phyloP scores from a whole-genome alignment of 495 filamentous ascomycete genomes.

The Sphaerosporella brunnea region DNA sequence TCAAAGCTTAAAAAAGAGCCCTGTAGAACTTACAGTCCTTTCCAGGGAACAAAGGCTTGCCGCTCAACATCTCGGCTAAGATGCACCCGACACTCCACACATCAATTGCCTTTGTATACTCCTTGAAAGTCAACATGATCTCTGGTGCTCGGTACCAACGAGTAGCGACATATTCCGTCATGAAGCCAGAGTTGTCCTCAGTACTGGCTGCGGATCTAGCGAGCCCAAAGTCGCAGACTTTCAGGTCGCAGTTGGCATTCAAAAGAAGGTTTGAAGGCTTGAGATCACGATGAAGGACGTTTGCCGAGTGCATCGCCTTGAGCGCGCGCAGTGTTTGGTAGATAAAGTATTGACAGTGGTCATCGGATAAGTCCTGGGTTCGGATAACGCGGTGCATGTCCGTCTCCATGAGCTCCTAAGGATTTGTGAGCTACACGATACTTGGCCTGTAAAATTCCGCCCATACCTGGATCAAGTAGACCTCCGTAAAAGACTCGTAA shows the following conservation, averaged over 20 bases:
- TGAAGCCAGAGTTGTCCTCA: slow-evolving; percentile 98
- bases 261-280: slow-evolving; percentile 94
- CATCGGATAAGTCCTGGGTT: slow-evolving; percentile 94
- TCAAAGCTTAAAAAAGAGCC: slow-evolving; percentile 19
- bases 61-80: slow-evolving; percentile 97
- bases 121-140: slow-evolving; percentile 99
- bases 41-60: slow-evolving; percentile 94
- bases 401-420: slow-evolving; percentile 95
- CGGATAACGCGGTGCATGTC: slow-evolving; percentile 99
- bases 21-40: slow-evolving; percentile 69
- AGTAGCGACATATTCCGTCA: slow-evolving; percentile 99
- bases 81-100: slow-evolving; percentile 99
- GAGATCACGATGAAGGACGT: slow-evolving; percentile 91
- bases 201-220: slow-evolving; percentile 82
- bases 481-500: slow-evolving; percentile 92
- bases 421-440: slow-evolving; percentile 5
- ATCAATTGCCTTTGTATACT: slow-evolving; percentile 99
- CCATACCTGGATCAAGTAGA: slow-evolving; percentile 91
- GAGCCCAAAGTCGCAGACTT: slow-evolving; percentile 96
- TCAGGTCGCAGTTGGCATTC: slow-evolving; percentile 97
- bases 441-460: neutral
- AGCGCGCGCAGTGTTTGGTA: slow-evolving; percentile 96
- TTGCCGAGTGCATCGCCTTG: slow-evolving; percentile 98
- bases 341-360: slow-evolving; percentile 99
- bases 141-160: slow-evolving; percentile 98